phyloP scores from a whole-genome alignment of 768 basidiomycete species.

The Leucosporidium yakuticum region DNA sequence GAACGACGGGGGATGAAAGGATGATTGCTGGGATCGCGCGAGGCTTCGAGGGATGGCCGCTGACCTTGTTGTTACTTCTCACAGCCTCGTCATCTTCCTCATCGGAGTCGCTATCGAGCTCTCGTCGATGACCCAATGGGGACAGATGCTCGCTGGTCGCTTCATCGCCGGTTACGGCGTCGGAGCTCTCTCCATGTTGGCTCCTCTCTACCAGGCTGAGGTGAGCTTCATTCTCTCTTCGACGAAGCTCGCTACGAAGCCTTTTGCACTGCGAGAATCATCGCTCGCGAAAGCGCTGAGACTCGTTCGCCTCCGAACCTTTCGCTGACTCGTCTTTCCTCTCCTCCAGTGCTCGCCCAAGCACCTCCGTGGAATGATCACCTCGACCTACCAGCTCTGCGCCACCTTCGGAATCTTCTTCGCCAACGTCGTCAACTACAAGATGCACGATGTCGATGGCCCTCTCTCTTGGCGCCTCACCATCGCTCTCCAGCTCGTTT shows the following conservation, averaged over 20 bases:
- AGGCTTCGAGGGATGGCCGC: background rate
- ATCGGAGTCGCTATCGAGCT: slow-evolving; percentile 30
- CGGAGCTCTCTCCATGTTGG: slow-evolving; percentile 44
- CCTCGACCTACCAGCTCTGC: slow-evolving; percentile 80
- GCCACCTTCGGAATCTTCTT: slow-evolving; percentile 71
- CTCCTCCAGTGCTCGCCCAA: slow-evolving; percentile 73
- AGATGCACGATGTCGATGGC: background rate
- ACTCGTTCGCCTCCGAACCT: too few relatives aligned
- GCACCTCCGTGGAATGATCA: slow-evolving; percentile 75
- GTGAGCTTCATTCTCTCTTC: background rate
- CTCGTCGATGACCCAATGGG: slow-evolving; percentile 17
- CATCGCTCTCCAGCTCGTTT: slow-evolving; percentile 43
- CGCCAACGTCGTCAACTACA: slow-evolving; percentile 29
- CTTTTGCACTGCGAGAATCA: too few relatives aligned
- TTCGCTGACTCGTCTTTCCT: slow-evolving; percentile 36
- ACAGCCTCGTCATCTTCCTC: slow-evolving; percentile 29
- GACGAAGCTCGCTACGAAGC: too few relatives aligned
- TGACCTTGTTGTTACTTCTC: background rate
- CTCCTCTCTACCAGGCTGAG: slow-evolving; percentile 65
- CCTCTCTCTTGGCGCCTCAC: background rate
- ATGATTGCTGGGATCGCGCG: background rate
- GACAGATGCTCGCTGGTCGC: slow-evolving; percentile 16
- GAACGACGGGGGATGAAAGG: background rate
- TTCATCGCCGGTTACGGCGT: slow-evolving; percentile 22
- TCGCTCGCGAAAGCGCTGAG: too few relatives aligned